These are phyloP conservation scores for Aspergillus taichungensis DNA, from an alignment of 495 filamentous ascomycete species.

Conservation along the genomic window DNA sequence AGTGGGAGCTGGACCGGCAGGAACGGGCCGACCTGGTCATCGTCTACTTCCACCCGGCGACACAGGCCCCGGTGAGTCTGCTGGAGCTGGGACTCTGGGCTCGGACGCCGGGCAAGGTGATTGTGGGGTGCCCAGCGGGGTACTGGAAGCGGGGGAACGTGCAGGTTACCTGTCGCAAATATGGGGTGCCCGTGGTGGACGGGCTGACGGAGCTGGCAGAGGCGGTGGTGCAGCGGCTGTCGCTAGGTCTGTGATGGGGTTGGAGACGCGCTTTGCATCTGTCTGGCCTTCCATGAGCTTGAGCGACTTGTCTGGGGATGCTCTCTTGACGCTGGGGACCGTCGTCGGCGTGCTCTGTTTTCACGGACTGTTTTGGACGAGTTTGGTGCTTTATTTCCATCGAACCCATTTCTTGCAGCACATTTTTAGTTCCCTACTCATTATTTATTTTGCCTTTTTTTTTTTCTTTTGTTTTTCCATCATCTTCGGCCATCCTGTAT, in stretches of 20 bases:
- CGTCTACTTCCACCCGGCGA: slow-evolving; percentile 43
- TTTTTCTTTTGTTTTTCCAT: no score
- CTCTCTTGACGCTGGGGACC: no score
- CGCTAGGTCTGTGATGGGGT: not conserved
- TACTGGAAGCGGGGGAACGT: slow-evolving; percentile 52
- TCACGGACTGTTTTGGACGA: no score
- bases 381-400: no score
- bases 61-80: slow-evolving; percentile 39
- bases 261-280: no score
- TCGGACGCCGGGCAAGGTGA: slow-evolving; percentile 27
- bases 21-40: slow-evolving; percentile 42
- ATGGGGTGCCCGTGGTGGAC: slow-evolving; percentile 11
- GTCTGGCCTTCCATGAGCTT: no score
- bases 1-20: slow-evolving; percentile 50
- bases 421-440: no score
- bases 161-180: slow-evolving; percentile 40
- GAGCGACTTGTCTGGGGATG: no score
- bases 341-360: no score
- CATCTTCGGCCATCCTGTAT: no score
- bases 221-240: slow-evolving; percentile 12
- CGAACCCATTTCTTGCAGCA: no score
- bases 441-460: no score
- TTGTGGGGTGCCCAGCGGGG: slow-evolving; percentile 42
- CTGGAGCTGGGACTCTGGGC: slow-evolving; percentile 45
- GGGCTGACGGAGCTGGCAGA: slow-evolving; percentile 4